Evolutionary conservation across 306 rosid genomes (phyloP).

Genomic region (Prosopis cineraria): DNA sequence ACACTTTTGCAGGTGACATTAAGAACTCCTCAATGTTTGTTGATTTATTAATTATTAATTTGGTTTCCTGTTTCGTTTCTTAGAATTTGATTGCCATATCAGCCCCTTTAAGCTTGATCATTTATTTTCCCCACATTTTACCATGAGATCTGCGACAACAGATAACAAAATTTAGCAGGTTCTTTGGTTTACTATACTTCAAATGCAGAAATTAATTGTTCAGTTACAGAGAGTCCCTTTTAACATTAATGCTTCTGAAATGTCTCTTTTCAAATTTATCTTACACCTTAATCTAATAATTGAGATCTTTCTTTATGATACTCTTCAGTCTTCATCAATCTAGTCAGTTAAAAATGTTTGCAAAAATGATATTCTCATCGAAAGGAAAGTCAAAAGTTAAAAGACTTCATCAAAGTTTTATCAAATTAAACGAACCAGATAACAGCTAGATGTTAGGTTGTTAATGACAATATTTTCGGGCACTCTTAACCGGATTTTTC

Average conservation of each 20-base stretch:
- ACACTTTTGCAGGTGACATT: conserved; percentile 60
- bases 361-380: not conserved
- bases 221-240: too few species aligned
- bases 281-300: too few species aligned
- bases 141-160: not conserved
- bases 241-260: not conserved
- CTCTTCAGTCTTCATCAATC: not conserved
- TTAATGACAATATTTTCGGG: not conserved
- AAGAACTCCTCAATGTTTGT: not conserved
- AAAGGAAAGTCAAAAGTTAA: too few species aligned
- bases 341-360: not conserved
- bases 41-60: not conserved
- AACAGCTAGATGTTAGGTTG: not conserved
- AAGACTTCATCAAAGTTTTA: too few species aligned
- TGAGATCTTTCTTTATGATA: not conserved
- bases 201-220: not conserved
- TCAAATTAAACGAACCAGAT: too few species aligned
- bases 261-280: not conserved
- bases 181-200: not conserved
- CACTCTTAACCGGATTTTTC: not conserved
- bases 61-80: not conserved
- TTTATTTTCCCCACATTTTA: not conserved
- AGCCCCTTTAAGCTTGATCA: not conserved
- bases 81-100: too few species aligned
- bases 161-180: not conserved